Evolutionary conservation across 73 alveolate species (phyloP), one percentile per base, ranked within the genome.

Genomic region (Paramecium pentaurelia): DNA sequence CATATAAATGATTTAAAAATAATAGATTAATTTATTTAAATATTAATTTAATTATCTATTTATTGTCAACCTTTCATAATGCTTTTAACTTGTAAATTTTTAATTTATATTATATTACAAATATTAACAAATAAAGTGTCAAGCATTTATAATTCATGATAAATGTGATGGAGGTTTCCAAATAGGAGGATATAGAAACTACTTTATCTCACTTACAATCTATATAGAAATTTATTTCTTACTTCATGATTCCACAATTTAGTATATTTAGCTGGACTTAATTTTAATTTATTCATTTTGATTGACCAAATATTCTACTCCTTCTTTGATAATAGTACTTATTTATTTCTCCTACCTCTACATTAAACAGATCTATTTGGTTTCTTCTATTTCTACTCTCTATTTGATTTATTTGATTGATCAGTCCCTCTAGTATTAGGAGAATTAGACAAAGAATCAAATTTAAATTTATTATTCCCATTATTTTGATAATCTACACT

Each of bases 161-260:
- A 68, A 11, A 68, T 68, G 84, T 1, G 84, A 68, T 22, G 88
- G 88, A 14, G 88, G 88, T 45, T 75, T 75, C 88, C 88, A 75
- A 8, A 75, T 20, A 4, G 88, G 88, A 75, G 88, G 88, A 75
- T 75, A 75, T 8, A 75, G 8, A 32, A 75, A 75, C 16, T 75
- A 37, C 37, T 36, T 75, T 2, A 75, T 75, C 40, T 75, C 88
- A 34, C 9, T 14, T 14, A 75, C 88, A 75, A 75, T 16, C 88
- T 75, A 16, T 14, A 75, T 75, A 11, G 30, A 49, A 71, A 16
- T 14, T 11, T 5, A 37, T 36, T 5, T 22, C 3, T 75, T 75
- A 75, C 88, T 34, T 75, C 38, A 75, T 30, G 88, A 75, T 75
- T 75, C 88, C 88, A 75, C 7, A 75, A 10, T 36, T 75, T 37